These are phyloP conservation scores for Mucor indicus DNA, from an alignment of 371 early-diverging fungal genomes.

Conservation along the genomic window DNA sequence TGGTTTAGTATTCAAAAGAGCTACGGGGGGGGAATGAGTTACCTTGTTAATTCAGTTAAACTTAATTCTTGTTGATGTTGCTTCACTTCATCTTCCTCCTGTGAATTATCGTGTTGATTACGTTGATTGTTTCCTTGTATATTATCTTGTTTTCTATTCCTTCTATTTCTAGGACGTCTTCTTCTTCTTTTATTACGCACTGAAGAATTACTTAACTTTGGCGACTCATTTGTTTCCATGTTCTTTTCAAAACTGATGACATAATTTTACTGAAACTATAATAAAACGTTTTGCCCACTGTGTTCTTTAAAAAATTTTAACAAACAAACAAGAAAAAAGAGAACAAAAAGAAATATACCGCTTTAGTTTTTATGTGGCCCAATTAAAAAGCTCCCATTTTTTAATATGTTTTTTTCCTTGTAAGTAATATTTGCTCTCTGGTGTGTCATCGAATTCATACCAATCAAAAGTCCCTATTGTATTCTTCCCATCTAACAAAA, in stretches of 20 bases:
- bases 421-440: no score
- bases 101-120: background rate
- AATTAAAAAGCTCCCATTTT: no score
- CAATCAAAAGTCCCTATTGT: no score
- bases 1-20: background rate
- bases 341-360: no score
- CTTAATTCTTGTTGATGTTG: background rate
- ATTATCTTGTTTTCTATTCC: slow-evolving; percentile 5
- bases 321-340: no score
- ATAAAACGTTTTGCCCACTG: background rate
- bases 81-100: background rate
- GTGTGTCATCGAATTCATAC: no score
- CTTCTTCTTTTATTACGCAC: slow-evolving; percentile 13
- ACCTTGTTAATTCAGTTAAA: slow-evolving; percentile 7
- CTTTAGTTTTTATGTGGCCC: no score
- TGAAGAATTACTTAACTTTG: slow-evolving; percentile 10
- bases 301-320: background rate
- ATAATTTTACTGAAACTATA: slow-evolving; percentile 5
- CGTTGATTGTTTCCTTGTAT: background rate
- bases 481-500: no score
- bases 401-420: no score
- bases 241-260: slow-evolving; percentile 6
- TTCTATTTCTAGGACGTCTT: slow-evolving; percentile 29
- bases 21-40: background rate
- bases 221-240: slow-evolving; percentile 12